phyloP scores from a whole-genome alignment of 2,329 filamentous ascomycete genomes.

The Hypocreales sp. region DNA sequence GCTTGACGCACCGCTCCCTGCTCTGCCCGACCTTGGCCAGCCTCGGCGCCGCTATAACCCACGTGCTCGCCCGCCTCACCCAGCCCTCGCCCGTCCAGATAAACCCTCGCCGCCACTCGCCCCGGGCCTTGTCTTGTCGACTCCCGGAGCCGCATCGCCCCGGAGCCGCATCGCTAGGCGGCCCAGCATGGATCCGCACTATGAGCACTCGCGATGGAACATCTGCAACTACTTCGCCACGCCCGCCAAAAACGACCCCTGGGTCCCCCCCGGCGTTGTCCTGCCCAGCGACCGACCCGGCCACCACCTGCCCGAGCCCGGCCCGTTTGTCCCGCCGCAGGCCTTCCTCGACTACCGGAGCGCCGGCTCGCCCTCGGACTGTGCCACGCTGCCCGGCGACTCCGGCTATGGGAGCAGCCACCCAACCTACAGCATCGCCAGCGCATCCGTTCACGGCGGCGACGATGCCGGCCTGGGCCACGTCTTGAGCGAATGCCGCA shows the following conservation, averaged over 20 bases:
- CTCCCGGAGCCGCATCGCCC: no score
- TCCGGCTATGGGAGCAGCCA: slow-evolving; percentile 30
- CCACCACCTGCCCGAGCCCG: slow-evolving; percentile 4
- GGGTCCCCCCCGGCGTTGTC: slow-evolving; percentile 20
- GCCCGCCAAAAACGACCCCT: slow-evolving; percentile 22
- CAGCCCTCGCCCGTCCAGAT: no score
- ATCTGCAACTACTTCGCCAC: slow-evolving; percentile 19
- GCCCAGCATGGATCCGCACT: slow-evolving; percentile 5
- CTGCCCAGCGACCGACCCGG: slow-evolving; percentile 14
- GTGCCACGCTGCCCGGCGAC: slow-evolving; percentile 22
- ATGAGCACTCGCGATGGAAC: slow-evolving; percentile 8
- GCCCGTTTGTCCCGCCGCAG: not conserved
- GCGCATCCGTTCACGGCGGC: slow-evolving; percentile 26
- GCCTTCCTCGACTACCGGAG: slow-evolving; percentile 11
- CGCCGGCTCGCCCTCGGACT: slow-evolving; percentile 20
- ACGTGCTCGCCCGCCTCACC: no score
- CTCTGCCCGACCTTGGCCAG: no score
- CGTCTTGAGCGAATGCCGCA: slow-evolving; percentile 15
- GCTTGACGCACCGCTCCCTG: no score
- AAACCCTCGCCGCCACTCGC: no score
- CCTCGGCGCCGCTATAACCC: no score
- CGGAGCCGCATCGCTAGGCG: no score
- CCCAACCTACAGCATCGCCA: slow-evolving; percentile 24
- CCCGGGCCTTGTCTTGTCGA: no score
- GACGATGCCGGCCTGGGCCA: slow-evolving; percentile 18